Percentiles rank a stretch among this genome's conserved stretches.
These are phyloP conservation scores for Globisporangium barbulae DNA, from an alignment of 352 stramenopile genomes.

Conservation along the genomic window DNA sequence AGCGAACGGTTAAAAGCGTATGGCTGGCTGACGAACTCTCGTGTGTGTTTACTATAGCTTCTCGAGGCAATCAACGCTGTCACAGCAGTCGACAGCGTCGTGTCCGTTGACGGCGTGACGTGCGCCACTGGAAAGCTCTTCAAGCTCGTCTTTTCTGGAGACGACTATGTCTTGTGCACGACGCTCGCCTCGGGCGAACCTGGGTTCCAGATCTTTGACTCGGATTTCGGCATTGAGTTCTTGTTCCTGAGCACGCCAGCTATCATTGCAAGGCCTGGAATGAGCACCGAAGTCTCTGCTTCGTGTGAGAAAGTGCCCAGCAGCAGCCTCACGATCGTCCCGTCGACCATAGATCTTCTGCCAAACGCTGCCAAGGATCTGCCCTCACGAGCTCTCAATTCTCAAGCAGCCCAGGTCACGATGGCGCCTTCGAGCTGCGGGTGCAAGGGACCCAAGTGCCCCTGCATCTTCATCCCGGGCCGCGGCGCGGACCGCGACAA, in stretches of 20 bases:
- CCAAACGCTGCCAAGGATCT: conserved; percentile 10
- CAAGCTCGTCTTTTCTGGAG: conserved; percentile 29
- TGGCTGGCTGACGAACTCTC: background rate
- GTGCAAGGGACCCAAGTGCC: conserved; percentile 33
- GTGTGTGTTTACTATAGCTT: background rate
- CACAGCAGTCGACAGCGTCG: background rate
- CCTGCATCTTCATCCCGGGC: conserved; percentile 61
- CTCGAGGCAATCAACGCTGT: conserved; percentile 1
- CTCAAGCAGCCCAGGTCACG: conserved; percentile 16
- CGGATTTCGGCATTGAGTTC: conserved; percentile 39
- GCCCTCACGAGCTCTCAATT: conserved; percentile 22
- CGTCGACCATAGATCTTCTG: conserved; percentile 15
- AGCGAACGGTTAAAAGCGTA: background rate
- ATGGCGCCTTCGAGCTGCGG: conserved; percentile 25
- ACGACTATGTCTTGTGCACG: conserved; percentile 43
- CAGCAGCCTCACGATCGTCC: conserved; percentile 5
- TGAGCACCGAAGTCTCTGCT: conserved; percentile 12
- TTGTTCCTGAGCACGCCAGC: conserved; percentile 21
- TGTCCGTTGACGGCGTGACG: background rate
- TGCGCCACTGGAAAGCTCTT: conserved; percentile 3
- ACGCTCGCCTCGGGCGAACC: background rate
- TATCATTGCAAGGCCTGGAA: background rate
- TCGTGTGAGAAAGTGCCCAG: conserved; percentile 9
- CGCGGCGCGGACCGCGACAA: conserved; percentile 31
- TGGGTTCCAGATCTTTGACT: conserved; percentile 37